phyloP scores from a whole-genome alignment of 2,329 filamentous ascomycete genomes.

The Ophiostoma himal-ulmi region DNA sequence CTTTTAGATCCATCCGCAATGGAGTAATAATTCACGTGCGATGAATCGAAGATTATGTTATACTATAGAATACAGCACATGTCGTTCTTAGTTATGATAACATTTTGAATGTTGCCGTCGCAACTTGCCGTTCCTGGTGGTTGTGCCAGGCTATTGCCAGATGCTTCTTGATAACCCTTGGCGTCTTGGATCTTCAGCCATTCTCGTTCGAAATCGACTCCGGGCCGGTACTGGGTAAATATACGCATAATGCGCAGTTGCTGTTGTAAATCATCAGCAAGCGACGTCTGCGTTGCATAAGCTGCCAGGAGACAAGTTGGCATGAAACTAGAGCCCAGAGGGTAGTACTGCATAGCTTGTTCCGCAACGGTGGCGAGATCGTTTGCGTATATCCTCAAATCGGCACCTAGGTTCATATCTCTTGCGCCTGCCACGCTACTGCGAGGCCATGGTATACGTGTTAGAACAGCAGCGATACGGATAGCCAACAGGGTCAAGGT shows the following conservation, averaged over 20 bases:
- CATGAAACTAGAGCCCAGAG: slow-evolving; percentile 23
- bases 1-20: background rate
- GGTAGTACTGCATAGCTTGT: slow-evolving; percentile 21
- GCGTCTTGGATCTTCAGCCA: background rate
- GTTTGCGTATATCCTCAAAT: slow-evolving; percentile 14
- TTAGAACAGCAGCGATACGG: slow-evolving; percentile 19
- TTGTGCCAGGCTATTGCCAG: background rate
- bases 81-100: background rate
- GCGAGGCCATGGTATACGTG: background rate
- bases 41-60: background rate
- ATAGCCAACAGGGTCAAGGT: slow-evolving; percentile 22
- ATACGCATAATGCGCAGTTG: background rate
- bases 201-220: background rate
- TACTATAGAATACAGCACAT: background rate
- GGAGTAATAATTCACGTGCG: background rate
- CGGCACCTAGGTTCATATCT: background rate
- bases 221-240: background rate
- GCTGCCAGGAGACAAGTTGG: slow-evolving; percentile 21
- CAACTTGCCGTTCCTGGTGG: background rate
- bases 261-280: background rate
- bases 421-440: background rate
- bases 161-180: background rate
- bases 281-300: background rate
- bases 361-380: slow-evolving; percentile 16
- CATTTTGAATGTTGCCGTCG: background rate